Evolutionary conservation across 768 basidiomycete genomes (phyloP).

Genomic region (Chlorophyllum brunneum): DNA sequence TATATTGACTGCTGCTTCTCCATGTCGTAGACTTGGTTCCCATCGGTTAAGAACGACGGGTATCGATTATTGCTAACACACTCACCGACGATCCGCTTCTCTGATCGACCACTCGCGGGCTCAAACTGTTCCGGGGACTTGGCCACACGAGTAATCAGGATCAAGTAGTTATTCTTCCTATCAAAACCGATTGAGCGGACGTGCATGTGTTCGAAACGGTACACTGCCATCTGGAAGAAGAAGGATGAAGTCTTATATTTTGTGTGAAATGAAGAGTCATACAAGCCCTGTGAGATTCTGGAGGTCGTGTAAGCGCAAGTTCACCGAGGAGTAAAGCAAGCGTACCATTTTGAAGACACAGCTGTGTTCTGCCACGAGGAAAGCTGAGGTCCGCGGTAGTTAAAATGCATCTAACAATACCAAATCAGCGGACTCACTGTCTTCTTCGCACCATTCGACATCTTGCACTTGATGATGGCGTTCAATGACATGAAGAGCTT

Average conservation of each 20-base stretch:
- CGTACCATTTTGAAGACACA: constrained; percentile 10
- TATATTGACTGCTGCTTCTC: constrained; percentile 4
- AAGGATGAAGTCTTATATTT: background rate
- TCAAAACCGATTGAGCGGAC: constrained; percentile 5
- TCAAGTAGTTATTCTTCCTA: constrained; percentile 4
- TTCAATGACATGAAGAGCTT: background rate
- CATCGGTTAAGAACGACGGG: background rate
- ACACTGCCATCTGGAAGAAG: constrained; percentile 1
- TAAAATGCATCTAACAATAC: background rate
- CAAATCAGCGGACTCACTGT: background rate
- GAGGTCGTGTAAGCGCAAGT: background rate
- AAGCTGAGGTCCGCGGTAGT: background rate
- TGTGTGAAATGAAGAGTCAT: background rate
- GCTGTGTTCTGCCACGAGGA: constrained; percentile 9
- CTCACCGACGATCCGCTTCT: constrained; percentile 10
- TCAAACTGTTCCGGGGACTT: constrained; percentile 4
- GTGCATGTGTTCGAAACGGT: constrained; percentile 8
- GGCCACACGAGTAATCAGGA: background rate
- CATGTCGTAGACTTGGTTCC: constrained; percentile 6
- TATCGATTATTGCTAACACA: background rate
- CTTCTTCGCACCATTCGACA: constrained; percentile 4
- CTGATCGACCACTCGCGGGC: constrained; percentile 7
- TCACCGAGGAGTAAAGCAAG: background rate
- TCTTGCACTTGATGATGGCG: background rate
- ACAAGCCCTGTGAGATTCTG: constrained; percentile 4